These are phyloP conservation scores for Fusarium oligoseptatum DNA, from an alignment of 2,329 filamentous ascomycete species.

Conservation along the genomic window DNA sequence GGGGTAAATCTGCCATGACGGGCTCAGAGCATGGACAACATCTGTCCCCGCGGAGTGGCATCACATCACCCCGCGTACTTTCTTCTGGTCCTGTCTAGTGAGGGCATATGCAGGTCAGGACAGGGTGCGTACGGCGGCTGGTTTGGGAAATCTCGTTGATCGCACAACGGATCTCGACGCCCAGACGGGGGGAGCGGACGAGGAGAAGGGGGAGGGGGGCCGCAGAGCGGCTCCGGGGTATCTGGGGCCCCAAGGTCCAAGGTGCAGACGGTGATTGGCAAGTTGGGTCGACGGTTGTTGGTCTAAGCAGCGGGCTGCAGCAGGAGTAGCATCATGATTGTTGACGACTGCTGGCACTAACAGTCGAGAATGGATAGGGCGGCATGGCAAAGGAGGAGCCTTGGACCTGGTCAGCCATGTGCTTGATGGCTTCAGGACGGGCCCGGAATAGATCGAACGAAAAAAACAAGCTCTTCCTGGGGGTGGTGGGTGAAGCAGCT, in stretches of 20 bases:
- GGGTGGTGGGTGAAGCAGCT: neutral
- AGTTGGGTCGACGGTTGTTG: slow-evolving; percentile 6
- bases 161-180: slow-evolving; percentile 21
- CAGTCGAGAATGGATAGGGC: slow-evolving; percentile 5
- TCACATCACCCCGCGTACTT: slow-evolving; percentile 30
- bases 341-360: slow-evolving; percentile 7
- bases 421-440: slow-evolving; percentile 1
- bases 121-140: slow-evolving; percentile 19
- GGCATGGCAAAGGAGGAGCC: slow-evolving; percentile 6
- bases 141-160: slow-evolving; percentile 6
- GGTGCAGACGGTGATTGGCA: neutral
- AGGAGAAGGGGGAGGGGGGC: slow-evolving; percentile 30
- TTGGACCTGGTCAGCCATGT: slow-evolving; percentile 19
- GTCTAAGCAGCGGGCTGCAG: neutral
- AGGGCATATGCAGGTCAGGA: slow-evolving; percentile 18
- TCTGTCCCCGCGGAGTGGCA: slow-evolving; percentile 26
- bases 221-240: slow-evolving; percentile 41
- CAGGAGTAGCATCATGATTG: slow-evolving; percentile 3
- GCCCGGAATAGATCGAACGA: slow-evolving; percentile 1
- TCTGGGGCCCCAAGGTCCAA: neutral
- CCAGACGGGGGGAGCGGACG: slow-evolving; percentile 21
- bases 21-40: slow-evolving; percentile 6
- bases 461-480: neutral
- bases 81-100: slow-evolving; percentile 9
- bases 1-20: slow-evolving; percentile 26